Evolutionary conservation across 1,284 basidiomycete genomes (phyloP).

Genomic region (Mrakiaceae sp.): DNA sequence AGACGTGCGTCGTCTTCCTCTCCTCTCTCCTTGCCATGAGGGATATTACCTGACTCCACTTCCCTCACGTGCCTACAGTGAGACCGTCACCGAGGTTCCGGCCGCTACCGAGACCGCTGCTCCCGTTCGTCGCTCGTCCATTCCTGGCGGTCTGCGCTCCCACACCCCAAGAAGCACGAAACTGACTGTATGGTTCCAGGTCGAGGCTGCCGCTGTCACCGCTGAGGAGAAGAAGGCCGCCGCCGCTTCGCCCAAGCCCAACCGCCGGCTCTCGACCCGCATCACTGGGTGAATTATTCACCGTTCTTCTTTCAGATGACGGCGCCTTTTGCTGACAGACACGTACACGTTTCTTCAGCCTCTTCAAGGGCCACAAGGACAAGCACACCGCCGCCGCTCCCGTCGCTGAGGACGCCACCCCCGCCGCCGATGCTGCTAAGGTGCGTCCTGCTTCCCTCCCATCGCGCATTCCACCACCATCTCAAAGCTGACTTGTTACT

Average conservation of each 20-base stretch:
- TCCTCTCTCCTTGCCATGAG: background rate
- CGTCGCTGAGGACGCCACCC: no score
- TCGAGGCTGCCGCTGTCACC: background rate
- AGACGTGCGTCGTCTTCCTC: background rate
- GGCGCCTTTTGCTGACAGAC: background rate
- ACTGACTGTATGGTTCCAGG: no score
- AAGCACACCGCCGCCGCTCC: no score
- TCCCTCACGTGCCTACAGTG: background rate
- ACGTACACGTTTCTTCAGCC: background rate
- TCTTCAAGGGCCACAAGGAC: constrained; percentile 3
- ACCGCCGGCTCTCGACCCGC: constrained; percentile 7
- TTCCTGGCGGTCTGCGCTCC: background rate
- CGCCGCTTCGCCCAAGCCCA: constrained; percentile 7
- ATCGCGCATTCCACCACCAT: no score
- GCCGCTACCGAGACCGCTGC: background rate
- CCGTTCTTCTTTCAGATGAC: background rate
- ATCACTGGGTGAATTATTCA: background rate
- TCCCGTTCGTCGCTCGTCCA: background rate
- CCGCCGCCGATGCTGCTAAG: no score
- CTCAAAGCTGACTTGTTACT: no score
- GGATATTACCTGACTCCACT: background rate
- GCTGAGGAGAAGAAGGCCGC: constrained; percentile 6
- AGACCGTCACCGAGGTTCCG: background rate
- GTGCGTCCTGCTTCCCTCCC: no score
- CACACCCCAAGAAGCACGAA: background rate